These are phyloP conservation scores for Xylaria intraflava DNA, from an alignment of 495 filamentous ascomycete species.

Conservation along the genomic window DNA sequence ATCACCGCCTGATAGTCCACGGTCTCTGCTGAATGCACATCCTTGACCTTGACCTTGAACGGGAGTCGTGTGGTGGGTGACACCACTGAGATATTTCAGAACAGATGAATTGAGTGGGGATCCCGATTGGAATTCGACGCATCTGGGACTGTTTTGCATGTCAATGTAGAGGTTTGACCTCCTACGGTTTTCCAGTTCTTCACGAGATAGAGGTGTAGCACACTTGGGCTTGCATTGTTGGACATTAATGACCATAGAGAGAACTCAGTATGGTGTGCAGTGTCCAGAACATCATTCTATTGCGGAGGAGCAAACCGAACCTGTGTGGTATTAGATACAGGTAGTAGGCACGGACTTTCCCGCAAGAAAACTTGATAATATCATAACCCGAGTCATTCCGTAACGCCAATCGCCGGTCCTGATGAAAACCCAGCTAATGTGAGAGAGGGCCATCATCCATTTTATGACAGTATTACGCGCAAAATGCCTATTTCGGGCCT, in stretches of 20 bases:
- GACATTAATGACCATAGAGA: background rate
- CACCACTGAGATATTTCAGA: background rate
- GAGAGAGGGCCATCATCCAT: slow-evolving; percentile 18
- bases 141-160: background rate
- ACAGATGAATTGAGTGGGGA: background rate
- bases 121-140: background rate
- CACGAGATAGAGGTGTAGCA: background rate
- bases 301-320: slow-evolving; percentile 8
- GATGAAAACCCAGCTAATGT: slow-evolving; percentile 27
- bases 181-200: background rate
- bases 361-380: slow-evolving; percentile 20
- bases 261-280: background rate
- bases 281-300: slow-evolving; percentile 10
- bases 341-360: slow-evolving; percentile 13
- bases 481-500: slow-evolving; percentile 21
- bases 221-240: background rate
- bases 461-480: slow-evolving; percentile 22
- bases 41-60: background rate
- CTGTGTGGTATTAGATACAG: slow-evolving; percentile 25
- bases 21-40: background rate
- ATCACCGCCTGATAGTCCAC: background rate
- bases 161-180: background rate
- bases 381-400: slow-evolving; percentile 20
- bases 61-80: background rate
- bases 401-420: slow-evolving; percentile 30